These are phyloP conservation scores for Cladosporium sphaerospermum DNA, from an alignment of 2,329 filamentous ascomycete species.

Conservation along the genomic window DNA sequence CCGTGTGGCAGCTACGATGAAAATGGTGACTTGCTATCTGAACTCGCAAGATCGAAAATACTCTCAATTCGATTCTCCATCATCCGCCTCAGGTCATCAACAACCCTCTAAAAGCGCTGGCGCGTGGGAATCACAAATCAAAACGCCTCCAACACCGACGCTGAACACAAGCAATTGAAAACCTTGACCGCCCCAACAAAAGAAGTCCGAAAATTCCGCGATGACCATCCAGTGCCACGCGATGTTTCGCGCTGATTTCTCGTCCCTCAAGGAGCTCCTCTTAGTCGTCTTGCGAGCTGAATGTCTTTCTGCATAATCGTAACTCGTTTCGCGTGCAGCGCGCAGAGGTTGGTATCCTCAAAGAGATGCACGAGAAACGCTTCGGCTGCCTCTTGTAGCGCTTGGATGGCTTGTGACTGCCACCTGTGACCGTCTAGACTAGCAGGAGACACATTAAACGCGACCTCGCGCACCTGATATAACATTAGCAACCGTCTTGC, in stretches of 20 bases:
- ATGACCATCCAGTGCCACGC: not conserved
- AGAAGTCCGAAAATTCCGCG: not conserved
- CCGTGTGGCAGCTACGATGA: no score
- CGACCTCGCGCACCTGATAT: conserved; percentile 75
- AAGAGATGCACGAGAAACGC: conserved; percentile 98
- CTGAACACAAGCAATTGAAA: conserved; percentile 1
- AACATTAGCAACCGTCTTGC: not conserved
- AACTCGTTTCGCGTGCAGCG: conserved; percentile 98
- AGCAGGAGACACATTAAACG: conserved; percentile 82
- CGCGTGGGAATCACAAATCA: not conserved
- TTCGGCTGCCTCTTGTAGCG: conserved; percentile 97
- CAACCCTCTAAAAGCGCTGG: no score
- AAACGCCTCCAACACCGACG: conserved; percentile 9
- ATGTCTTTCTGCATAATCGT: conserved; percentile 98
- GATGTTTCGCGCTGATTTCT: not conserved
- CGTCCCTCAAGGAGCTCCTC: conserved; percentile 39
- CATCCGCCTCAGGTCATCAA: no score
- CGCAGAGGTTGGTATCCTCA: conserved; percentile 96
- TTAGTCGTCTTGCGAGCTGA: conserved; percentile 89
- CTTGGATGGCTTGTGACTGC: conserved; percentile 96
- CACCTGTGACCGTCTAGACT: conserved; percentile 68
- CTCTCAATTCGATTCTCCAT: no score
- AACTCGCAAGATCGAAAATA: no score
- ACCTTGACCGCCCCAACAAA: not conserved
- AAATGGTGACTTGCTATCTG: no score